Percentiles rank a stretch among this genome's conserved stretches.
Conservation (phyloP, 1,139 yeast genomes). For the Starmera stellimalicola region DNA sequence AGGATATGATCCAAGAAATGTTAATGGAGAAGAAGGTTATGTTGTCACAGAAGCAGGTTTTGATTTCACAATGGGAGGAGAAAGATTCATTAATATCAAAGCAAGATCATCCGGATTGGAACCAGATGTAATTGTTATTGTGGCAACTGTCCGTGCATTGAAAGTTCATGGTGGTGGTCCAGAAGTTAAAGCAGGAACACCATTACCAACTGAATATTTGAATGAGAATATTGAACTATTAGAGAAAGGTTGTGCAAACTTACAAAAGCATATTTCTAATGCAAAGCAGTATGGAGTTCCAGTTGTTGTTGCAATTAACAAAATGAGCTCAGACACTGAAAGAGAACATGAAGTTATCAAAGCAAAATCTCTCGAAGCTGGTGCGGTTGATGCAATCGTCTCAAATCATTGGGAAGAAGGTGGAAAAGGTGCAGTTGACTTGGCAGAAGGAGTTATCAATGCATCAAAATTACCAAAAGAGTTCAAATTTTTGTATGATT, state of each 20-base stretch:
- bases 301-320: constrained; percentile 92
- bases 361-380: constrained; percentile 82
- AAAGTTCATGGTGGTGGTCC: constrained; percentile 99
- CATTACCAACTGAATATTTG: constrained; percentile 79
- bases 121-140: constrained; percentile 91
- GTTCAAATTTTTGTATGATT: constrained; percentile 66
- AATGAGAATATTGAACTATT: constrained; percentile 81
- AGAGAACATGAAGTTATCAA: constrained; percentile 79
- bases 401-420: constrained; percentile 99
- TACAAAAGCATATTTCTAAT: constrained; percentile 84
- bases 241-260: constrained; percentile 77
- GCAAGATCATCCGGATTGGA: constrained; percentile 86
- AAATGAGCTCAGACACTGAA: constrained; percentile 77
- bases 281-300: constrained; percentile 86
- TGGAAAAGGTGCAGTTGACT: constrained; percentile 84
- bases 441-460: constrained; percentile 77
- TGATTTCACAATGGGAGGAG: constrained; percentile 99
- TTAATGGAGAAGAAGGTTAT: constrained; percentile 63
- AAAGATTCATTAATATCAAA: constrained; percentile 91
- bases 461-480: constrained; percentile 53
- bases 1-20: constrained; percentile 50
- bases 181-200: constrained; percentile 91
- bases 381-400: constrained; percentile 89
- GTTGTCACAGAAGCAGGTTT: constrained; percentile 98
- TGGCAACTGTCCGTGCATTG: constrained; percentile 94